phyloP scores from a whole-genome alignment of 2,329 filamentous ascomycete genomes.

The Graphium sp. region DNA sequence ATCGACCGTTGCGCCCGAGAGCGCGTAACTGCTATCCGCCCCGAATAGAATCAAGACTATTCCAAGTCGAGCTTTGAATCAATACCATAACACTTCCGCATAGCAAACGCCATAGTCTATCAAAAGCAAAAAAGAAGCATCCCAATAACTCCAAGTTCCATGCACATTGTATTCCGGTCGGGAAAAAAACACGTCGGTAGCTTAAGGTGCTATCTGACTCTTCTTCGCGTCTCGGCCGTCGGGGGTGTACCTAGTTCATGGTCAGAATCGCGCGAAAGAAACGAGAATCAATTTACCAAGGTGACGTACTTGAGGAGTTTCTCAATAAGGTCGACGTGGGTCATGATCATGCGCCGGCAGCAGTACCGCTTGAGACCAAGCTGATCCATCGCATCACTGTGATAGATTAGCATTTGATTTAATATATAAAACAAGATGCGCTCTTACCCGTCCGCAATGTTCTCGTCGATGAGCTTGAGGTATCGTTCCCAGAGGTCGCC shows the following conservation, averaged over 20 bases:
- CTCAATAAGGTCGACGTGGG: conserved; percentile 96
- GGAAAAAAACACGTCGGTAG: too few species aligned
- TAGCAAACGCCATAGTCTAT: too few species aligned
- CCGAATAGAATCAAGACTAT: too few species aligned
- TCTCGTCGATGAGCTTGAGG: conserved; percentile 69
- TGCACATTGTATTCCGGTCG: too few species aligned
- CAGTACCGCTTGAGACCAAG: conserved; percentile 92
- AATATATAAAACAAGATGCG: neutral
- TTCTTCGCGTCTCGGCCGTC: conserved; percentile 49
- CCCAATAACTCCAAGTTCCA: too few species aligned
- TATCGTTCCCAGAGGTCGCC: conserved; percentile 97
- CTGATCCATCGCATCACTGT: conserved; percentile 87
- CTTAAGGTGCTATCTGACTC: conserved; percentile 19
- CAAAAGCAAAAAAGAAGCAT: too few species aligned
- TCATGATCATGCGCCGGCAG: conserved; percentile 99
- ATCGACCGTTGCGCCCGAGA: too few species aligned
- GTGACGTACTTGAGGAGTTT: conserved; percentile 86
- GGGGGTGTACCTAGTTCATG: conserved; percentile 43
- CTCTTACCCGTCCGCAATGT: conserved; percentile 55
- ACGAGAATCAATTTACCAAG: too few species aligned
- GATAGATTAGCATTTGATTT: conserved; percentile 11
- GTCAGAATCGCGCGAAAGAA: too few species aligned
- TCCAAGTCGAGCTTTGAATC: too few species aligned
- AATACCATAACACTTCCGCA: too few species aligned
- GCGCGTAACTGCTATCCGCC: too few species aligned